Evolutionary conservation across 495 filamentous ascomycete genomes (phyloP).

Genomic region (Cercophora sp.): DNA sequence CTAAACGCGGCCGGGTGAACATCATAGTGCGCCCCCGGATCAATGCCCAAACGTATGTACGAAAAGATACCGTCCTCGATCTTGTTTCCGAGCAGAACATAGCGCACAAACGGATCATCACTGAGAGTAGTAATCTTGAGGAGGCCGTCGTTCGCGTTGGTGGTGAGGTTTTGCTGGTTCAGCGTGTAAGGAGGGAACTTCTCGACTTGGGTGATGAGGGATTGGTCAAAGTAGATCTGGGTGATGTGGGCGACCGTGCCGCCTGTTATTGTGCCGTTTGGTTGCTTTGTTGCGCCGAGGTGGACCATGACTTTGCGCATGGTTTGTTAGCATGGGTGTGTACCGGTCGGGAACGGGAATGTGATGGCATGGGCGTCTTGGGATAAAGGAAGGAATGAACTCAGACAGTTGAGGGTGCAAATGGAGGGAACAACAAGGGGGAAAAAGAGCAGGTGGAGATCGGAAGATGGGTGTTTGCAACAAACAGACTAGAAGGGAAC

Average conservation of each 20-base stretch:
- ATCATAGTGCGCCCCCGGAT: neutral
- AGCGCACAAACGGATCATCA: constrained; percentile 57
- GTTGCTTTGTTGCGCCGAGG: constrained; percentile 43
- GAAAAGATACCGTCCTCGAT: constrained; percentile 40
- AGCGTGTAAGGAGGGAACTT: constrained; percentile 48
- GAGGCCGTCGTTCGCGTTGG: constrained; percentile 43
- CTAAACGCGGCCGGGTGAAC: neutral
- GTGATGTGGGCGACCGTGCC: constrained; percentile 46
- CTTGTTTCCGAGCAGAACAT: constrained; percentile 46
- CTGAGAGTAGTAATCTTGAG: constrained; percentile 41
- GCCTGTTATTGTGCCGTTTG: constrained; percentile 50
- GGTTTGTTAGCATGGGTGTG: too few relatives aligned
- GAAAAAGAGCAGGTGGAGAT: too few relatives aligned
- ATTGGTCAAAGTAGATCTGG: constrained; percentile 58
- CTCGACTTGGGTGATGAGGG: constrained; percentile 50
- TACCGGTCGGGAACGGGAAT: too few relatives aligned
- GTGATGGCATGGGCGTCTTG: too few relatives aligned
- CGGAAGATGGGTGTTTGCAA: too few relatives aligned
- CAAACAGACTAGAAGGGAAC: too few relatives aligned
- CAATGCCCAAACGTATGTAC: neutral
- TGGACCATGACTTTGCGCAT: constrained; percentile 50
- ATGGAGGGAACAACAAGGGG: too few relatives aligned
- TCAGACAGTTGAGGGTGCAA: too few relatives aligned
- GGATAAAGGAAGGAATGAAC: too few relatives aligned
- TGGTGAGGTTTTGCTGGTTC: constrained; percentile 47